Conservation (phyloP, 176 grass and related monocot genomes). For the Oryza australiensis region DNA sequence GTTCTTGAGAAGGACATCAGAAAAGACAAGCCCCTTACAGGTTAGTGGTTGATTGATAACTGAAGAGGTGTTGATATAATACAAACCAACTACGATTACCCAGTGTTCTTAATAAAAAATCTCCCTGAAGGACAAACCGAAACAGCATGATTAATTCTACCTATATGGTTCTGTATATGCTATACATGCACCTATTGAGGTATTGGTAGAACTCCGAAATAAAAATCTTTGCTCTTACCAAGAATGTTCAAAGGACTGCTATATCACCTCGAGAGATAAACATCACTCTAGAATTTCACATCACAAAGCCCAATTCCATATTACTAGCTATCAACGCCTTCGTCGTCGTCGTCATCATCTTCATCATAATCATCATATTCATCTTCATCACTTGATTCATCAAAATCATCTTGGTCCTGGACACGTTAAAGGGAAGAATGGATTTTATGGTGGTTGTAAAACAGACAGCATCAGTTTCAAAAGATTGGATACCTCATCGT, state of each 20-base stretch:
- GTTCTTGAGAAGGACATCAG: neutral
- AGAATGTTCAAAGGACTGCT: neutral
- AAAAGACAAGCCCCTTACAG: neutral
- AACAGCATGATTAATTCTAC: neutral
- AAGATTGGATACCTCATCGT: constrained; percentile 44
- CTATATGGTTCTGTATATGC: neutral
- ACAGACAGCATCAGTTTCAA: neutral
- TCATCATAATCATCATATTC: constrained; percentile 24
- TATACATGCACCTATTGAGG: neutral
- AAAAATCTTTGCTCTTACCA: constrained; percentile 24
- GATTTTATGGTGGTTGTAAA: constrained; percentile 24
- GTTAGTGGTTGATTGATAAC: neutral
- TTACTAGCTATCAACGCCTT: constrained; percentile 19
- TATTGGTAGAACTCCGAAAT: neutral
- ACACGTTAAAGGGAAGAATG: constrained; percentile 1
- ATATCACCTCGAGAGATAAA: neutral
- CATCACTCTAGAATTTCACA: constrained; percentile 8
- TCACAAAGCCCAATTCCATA: constrained; percentile 20
- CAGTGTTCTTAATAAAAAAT: neutral
- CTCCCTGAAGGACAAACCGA: neutral
- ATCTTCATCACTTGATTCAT: constrained; percentile 61
- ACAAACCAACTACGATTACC: neutral
- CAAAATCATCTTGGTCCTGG: constrained; percentile 55
- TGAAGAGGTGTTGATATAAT: neutral
- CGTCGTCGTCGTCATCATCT: neutral